Evolutionary conservation across 805 yeast genomes (phyloP).

Genomic region (Candida maesae): DNA sequence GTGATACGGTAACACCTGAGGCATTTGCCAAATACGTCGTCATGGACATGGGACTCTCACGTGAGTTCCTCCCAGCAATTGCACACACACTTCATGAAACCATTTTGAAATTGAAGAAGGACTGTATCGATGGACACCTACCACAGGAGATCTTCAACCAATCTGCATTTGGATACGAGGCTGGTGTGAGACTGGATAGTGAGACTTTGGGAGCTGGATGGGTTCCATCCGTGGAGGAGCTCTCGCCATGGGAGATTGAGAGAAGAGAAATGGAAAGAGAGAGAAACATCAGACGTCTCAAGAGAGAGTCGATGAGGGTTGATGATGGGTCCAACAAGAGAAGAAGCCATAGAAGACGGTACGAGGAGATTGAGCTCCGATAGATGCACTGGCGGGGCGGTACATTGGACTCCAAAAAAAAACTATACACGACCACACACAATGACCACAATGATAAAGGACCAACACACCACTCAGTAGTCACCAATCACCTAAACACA

Average conservation of each 20-base stretch:
- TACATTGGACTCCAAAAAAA: too few relatives aligned
- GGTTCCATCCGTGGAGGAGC: conserved; percentile 83
- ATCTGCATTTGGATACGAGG: conserved; percentile 57
- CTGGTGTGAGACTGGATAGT: conserved; percentile 68
- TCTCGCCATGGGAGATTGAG: conserved; percentile 91
- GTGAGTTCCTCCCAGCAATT: conserved; percentile 88
- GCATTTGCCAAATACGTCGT: conserved; percentile 79
- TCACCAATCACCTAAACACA: too few relatives aligned
- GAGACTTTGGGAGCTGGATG: conserved; percentile 78
- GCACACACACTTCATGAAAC: conserved; percentile 84
- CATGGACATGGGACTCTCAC: conserved; percentile 73
- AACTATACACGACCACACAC: too few relatives aligned
- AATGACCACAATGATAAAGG: too few relatives aligned
- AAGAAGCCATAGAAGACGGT: conserved; percentile 42
- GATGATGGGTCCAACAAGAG: conserved; percentile 44
- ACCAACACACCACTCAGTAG: too few relatives aligned
- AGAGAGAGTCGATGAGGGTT: conserved; percentile 83
- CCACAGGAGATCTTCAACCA: conserved; percentile 51
- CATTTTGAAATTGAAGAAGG: conserved; percentile 70
- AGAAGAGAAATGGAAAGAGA: conserved; percentile 93
- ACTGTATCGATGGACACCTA: conserved; percentile 67
- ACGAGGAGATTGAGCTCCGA: conserved; percentile 41
- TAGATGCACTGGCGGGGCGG: too few relatives aligned
- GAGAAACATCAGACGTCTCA: conserved; percentile 83
- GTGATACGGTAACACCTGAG: conserved; percentile 56